Base-by-base conservation (phyloP, 345 rosid genomes). In the Litchi chinensis region DNA sequence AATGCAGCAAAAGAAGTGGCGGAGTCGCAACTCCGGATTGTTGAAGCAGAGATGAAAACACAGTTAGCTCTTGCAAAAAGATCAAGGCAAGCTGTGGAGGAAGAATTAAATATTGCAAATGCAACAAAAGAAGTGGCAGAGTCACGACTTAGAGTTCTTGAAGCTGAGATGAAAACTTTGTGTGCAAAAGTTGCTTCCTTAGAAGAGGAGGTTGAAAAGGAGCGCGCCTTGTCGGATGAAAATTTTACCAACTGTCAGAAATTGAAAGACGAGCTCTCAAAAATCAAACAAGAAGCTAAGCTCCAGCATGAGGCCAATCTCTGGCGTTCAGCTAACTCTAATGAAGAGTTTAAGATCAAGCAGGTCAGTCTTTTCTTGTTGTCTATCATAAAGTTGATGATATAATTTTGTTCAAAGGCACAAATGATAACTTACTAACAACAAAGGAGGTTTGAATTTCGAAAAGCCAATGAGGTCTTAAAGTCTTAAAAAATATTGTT, bases 241-340 rank as follows among this genome's bases (percentile, higher is more conserved):
- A 78, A 69, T 76, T 22, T 65, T 56, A 81, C 81, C 37, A 86
- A 80, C 68, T 83, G 88, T 63, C 48, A 82, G 66, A 82, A 84
- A 76, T 81, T 91, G 69, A 87, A 88, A 85, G 90, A 84, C 9
- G 96, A 91, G 78, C 84, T 91, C 76, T 83, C 79, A 21, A 87
- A 84, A 71, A 70, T 88, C 86, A 91, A 89, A 83, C 71, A 62
- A 6, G 88, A 90, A 81, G 79, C 87, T 56, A 82, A 87, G 73
- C 85, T 79, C 40, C 86, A 50, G 70, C 79, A 77, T 19, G 85
- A 79, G 77, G 65, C 62, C 21, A 80, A 88, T 83, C 75, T 80
- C 73, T 81, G 56, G 66, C 80, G n/a, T 74, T 70, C 57, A 69
- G 78, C 82, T n/a, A 81, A 76, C 84, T 82, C 75, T 79, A 86